Evolutionary conservation across 164 flowering plant species (phyloP).

Genomic region (Macadamia tetraphylla): DNA sequence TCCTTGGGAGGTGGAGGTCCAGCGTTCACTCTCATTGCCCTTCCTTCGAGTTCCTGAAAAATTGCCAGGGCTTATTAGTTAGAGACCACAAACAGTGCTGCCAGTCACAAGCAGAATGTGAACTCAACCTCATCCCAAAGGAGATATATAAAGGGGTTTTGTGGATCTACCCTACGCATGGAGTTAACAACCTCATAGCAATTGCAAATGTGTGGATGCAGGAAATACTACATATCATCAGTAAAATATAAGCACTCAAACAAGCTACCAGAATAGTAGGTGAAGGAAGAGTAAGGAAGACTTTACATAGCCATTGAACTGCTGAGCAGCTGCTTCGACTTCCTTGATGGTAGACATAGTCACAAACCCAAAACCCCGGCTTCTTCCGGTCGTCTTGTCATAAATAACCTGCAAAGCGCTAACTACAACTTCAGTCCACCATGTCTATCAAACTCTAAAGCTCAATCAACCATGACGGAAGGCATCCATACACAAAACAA

Average conservation of each 20-base stretch:
- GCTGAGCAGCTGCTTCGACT: constrained; percentile 75
- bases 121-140: too few relatives aligned
- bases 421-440: constrained; percentile 1
- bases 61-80: too few relatives aligned
- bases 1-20: constrained; percentile 51
- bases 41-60: constrained; percentile 43
- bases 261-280: neutral
- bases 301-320: constrained; percentile 90
- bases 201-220: neutral
- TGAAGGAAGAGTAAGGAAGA: neutral
- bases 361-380: constrained; percentile 97
- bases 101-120: too few relatives aligned
- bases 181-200: neutral
- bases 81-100: too few relatives aligned
- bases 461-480: too few relatives aligned
- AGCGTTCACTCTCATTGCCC: constrained; percentile 44
- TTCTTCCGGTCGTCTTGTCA: constrained; percentile 81
- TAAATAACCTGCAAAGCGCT: constrained; percentile 69
- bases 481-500: neutral
- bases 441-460: neutral
- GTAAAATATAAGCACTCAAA: neutral
- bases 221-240: neutral
- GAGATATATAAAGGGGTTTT: neutral
- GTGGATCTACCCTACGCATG: neutral
- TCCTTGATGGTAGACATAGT: constrained; percentile 80